Evolutionary conservation across 805 yeast genomes (phyloP).

Genomic region (Cyberlindnera samutprakarnensis): DNA sequence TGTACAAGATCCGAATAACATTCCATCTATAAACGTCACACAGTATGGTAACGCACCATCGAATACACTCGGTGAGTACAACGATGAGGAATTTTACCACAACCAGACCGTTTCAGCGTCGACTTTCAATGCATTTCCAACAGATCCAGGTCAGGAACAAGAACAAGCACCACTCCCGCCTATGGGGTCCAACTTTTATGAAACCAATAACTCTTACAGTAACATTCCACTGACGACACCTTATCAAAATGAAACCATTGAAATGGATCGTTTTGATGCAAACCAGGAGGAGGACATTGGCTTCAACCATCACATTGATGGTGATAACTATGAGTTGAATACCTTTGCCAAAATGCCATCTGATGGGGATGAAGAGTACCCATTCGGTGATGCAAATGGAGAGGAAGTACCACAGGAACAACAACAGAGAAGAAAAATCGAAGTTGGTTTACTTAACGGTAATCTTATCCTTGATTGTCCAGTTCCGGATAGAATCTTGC

Average conservation of each 20-base stretch:
- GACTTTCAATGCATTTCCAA: slow-evolving; percentile 17
- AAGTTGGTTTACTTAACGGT: slow-evolving; percentile 41
- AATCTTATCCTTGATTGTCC: slow-evolving; percentile 86
- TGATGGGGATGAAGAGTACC: slow-evolving; percentile 8
- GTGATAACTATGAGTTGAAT: slow-evolving; percentile 22
- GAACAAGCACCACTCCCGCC: slow-evolving; percentile 7
- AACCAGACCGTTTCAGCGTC: slow-evolving; percentile 10
- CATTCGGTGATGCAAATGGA: slow-evolving; percentile 33
- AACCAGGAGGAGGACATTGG: slow-evolving; percentile 33
- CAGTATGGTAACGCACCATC: slow-evolving; percentile 1
- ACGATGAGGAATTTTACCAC: slow-evolving; percentile 13
- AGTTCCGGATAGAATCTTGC: slow-evolving; percentile 60
- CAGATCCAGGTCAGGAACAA: slow-evolving; percentile 8
- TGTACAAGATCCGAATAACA: slow-evolving; percentile 11
- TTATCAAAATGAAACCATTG: slow-evolving; percentile 2
- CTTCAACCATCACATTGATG: slow-evolving; percentile 14
- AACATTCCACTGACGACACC: slow-evolving; percentile 4
- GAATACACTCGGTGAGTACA: slow-evolving; percentile 1
- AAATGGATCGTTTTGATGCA: slow-evolving; percentile 9
- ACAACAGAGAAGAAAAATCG: slow-evolving; percentile 33
- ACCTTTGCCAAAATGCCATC: slow-evolving; percentile 15
- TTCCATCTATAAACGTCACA: slow-evolving; percentile 12
- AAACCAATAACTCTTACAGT: slow-evolving; percentile 5
- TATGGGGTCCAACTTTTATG: slow-evolving; percentile 6
- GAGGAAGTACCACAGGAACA: slow-evolving; percentile 32